Base-by-base conservation (phyloP, 78 protist genomes). In the Capsaspora owczarzaki region DNA sequence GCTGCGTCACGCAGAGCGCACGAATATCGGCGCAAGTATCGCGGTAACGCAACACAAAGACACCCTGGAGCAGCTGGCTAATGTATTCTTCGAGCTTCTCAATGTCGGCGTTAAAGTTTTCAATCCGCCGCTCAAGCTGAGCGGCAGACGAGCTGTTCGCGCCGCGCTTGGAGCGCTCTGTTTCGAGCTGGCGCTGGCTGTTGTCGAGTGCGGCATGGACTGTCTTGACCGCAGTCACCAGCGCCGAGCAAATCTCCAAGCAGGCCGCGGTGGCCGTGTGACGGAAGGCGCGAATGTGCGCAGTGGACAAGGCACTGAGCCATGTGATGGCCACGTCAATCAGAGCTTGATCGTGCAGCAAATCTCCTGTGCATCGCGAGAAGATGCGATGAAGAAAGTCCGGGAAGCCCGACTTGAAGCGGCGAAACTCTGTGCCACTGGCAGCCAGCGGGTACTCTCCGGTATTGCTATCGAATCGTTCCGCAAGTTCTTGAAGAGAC, bases 1-100 rank as follows among this genome's bases (percentile, higher is more conserved):
- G 82, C 29, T 70, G 46, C 25, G 63, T 25, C 12, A 78, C 33
- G 33, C 60, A 47, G 29, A 3, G n/a, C 37, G 70, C n/a, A 2
- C 82, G 41, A 31, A 78, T 53, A 29, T 60, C 72, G 35, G 29
- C n/a, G 14, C n/a, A 70, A 6, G 72, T 40, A 49, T 78, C 82
- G 29, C 82, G 70, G 71, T 78, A 61, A 1, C 82, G 60, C 35
- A 35, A 72, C 35, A 78, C 44, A 40, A 78, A 78, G 40, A 78
- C 35, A 12, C 72, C 49, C 22, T 6, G 1, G 35, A 49, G 2
- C 40, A 37, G 8, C 51, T 31, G 22, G 37, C n/a, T 25, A 42
- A 71, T 31, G 51, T 1, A 41, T 33, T n/a, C 25, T 53, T 72
- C 49, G 61, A 72, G 78, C 53, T 6, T 10, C 16, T 12, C n/a